phyloP scores from a whole-genome alignment of 108 stramenopile species.

The Discostella stelligeroides region DNA sequence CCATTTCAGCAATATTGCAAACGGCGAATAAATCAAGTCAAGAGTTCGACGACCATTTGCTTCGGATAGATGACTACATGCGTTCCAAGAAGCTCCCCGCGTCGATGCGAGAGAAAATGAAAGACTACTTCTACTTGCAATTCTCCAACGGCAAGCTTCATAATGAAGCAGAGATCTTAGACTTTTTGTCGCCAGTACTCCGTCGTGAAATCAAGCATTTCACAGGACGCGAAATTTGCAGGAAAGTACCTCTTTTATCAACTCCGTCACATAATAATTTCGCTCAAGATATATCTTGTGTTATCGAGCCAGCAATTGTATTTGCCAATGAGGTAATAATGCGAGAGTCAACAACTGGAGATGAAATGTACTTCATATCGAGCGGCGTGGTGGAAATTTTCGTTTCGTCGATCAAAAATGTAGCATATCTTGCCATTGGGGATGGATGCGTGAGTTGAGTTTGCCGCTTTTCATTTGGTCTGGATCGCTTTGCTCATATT shows the following conservation, averaged over 20 bases:
- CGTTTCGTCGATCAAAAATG: constrained; percentile 16
- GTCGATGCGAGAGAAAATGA: constrained; percentile 60
- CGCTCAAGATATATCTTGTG: constrained; percentile 50
- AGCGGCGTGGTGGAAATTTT: constrained; percentile 62
- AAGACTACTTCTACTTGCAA: constrained; percentile 65
- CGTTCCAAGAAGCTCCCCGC: constrained; percentile 63
- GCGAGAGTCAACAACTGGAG: constrained; percentile 59
- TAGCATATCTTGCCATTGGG: constrained; percentile 53
- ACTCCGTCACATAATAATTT: constrained; percentile 42
- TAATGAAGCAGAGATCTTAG: constrained; percentile 57
- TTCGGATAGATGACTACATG: constrained; percentile 68
- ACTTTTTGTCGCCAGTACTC: constrained; percentile 57
- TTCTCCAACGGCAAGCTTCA: constrained; percentile 66
- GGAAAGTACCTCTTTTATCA: constrained; percentile 61
- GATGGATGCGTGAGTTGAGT: constrained; percentile 60
- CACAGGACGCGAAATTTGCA: constrained; percentile 55
- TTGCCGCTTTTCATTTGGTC: not conserved
- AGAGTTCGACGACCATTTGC: constrained; percentile 60
- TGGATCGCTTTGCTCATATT: not conserved
- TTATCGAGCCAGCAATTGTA: constrained; percentile 56
- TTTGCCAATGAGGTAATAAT: constrained; percentile 62
- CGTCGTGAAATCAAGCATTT: constrained; percentile 60
- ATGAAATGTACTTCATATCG: constrained; percentile 65
- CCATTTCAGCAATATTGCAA: constrained; percentile 58
- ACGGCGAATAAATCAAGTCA: constrained; percentile 64